These are phyloP conservation scores for Cercospora sp. DNA, from an alignment of 2,329 filamentous ascomycete genomes.

Conservation along the genomic window DNA sequence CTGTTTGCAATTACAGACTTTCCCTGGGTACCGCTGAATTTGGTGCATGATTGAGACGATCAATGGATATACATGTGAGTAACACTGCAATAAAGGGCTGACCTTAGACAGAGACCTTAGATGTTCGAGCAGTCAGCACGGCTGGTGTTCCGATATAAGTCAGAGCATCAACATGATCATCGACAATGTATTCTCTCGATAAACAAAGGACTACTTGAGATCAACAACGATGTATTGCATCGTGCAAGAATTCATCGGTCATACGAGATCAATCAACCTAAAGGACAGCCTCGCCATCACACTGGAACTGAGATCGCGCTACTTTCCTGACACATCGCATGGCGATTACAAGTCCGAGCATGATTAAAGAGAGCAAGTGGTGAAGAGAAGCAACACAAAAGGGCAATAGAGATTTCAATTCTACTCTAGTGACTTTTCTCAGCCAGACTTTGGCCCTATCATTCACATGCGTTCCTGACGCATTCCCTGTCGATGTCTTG, in stretches of 20 bases:
- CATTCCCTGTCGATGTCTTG: neutral
- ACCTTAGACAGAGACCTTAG: neutral
- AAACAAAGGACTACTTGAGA: no score
- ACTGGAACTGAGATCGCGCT: neutral
- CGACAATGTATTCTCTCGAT: neutral
- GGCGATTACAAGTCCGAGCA: neutral
- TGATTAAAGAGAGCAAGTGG: neutral
- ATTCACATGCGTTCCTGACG: neutral
- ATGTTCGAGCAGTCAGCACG: neutral
- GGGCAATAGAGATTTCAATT: neutral
- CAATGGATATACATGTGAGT: neutral
- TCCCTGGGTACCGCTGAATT: neutral
- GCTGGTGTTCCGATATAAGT: neutral
- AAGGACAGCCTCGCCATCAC: neutral
- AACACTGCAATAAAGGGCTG: neutral
- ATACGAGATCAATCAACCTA: neutral
- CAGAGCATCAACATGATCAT: neutral
- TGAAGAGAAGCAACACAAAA: neutral
- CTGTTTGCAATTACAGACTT: neutral
- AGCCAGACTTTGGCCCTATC: neutral
- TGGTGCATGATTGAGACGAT: neutral
- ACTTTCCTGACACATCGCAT: neutral
- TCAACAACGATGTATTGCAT: neutral
- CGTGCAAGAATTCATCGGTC: neutral
- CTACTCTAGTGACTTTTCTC: neutral